Evolutionary conservation across 106 monocot species (phyloP), one percentile per base, ranked within the genome.

Genomic region (Dioscorea zingiberensis): DNA sequence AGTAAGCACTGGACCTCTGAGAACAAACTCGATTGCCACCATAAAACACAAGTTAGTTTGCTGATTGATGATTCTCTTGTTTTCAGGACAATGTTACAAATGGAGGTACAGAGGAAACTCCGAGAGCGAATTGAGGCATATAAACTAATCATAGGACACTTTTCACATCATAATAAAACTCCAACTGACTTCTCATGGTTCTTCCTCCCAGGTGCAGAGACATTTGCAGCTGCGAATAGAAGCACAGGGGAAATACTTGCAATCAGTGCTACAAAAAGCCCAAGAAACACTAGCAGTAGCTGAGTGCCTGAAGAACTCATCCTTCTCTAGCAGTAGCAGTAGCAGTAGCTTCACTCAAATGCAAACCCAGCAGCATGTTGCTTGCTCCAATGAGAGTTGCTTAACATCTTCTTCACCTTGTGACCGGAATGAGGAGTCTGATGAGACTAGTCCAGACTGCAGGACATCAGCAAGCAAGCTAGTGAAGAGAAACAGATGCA

Each of bases 211-310:
- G 91, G 93, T 93, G 25, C 88, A 93, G 73, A 85, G 47, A 55
- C 93, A 85, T 69, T 71, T 93, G 74, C 93, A 93, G 62, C 66
- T 82, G 30, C 67, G 93, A 67, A 93, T 93, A 45, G 93, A 93
- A 69, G 87, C 93, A 4, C 87, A 93, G 60, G 93, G 82, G 48
- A 87, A 85, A 65, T 93, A 88, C 74, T 64, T 87, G 67, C 82
- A 80, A 21, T 82, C 82, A 0, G 82, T 93, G 32, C 38, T 93
- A 46, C 82, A 25, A 56, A 88, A 80, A 69, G 88, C 93, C 18
- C 72, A 88, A 21, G 87, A 93, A 48, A 85, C 76, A 49, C 82
- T 88, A 0, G 74, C 77, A 4, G 77, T 75, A 26, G 67, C 48
- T 12, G 62, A 69, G 18, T 75, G 44, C 76, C 27, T 59, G 27